Conservation (phyloP, 164 flowering plant genomes). For the Akebia trifoliata region DNA sequence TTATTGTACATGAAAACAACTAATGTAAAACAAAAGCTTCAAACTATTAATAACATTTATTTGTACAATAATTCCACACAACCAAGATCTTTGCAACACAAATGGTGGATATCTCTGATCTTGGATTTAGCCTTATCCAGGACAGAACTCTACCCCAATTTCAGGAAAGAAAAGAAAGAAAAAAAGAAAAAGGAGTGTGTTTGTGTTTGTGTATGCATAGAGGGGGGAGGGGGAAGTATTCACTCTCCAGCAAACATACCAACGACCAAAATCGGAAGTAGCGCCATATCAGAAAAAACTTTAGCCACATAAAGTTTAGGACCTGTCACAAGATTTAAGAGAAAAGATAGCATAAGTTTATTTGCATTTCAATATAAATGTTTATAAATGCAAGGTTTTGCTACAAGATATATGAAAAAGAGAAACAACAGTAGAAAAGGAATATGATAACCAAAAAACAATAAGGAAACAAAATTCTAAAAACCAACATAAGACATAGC, state of each 20-base stretch:
- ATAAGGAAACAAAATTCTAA: too few relatives aligned
- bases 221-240: background rate
- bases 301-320: slow-evolving; percentile 95
- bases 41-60: background rate
- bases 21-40: background rate
- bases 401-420: background rate
- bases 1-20: background rate
- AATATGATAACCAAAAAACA: too few relatives aligned
- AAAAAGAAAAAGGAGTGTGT: background rate
- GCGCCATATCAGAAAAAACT: slow-evolving; percentile 91
- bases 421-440: too few relatives aligned
- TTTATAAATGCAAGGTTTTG: slow-evolving; percentile 3
- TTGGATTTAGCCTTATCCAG: background rate
- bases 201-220: too few relatives aligned
- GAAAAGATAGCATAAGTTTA: too few relatives aligned
- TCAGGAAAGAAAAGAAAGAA: background rate
- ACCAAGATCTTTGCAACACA: background rate
- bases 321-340: slow-evolving; percentile 47
- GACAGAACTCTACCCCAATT: background rate
- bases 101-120: background rate
- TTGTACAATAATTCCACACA: background rate
- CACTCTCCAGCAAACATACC: slow-evolving; percentile 38
- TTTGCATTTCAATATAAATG: background rate
- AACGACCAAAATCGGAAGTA: slow-evolving; percentile 91
- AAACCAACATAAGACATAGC: too few relatives aligned